Evolutionary conservation across 2,329 filamentous ascomycete genomes (phyloP).

Genomic region (Mycocentrospora acerina): DNA sequence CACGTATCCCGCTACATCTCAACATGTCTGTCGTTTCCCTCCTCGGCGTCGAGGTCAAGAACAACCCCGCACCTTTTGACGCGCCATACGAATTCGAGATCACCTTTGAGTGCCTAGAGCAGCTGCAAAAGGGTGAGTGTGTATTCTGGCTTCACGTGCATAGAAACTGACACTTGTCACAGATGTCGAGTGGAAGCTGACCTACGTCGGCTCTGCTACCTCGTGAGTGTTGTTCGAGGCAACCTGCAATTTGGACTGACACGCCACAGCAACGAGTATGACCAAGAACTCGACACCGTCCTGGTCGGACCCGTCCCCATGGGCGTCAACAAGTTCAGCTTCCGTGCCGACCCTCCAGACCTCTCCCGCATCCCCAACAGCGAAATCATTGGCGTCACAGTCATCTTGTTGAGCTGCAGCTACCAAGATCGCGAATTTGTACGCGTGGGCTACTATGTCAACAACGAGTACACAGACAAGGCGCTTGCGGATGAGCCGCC

Average conservation of each 20-base stretch:
- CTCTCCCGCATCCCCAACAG: slow-evolving; percentile 87
- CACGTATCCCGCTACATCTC: slow-evolving; percentile 16
- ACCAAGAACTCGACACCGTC: slow-evolving; percentile 96
- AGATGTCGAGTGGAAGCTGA: slow-evolving; percentile 99
- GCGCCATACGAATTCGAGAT: slow-evolving; percentile 97
- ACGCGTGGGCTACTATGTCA: slow-evolving; percentile 98
- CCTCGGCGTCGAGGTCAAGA: slow-evolving; percentile 90
- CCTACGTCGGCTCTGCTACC: slow-evolving; percentile 96
- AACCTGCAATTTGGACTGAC: slow-evolving; percentile 11
- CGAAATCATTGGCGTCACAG: slow-evolving; percentile 95
- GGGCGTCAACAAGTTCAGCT: slow-evolving; percentile 97
- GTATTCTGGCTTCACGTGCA: neutral
- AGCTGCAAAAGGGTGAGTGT: slow-evolving; percentile 80
- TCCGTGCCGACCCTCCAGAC: slow-evolving; percentile 91
- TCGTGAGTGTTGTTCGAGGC: slow-evolving; percentile 63
- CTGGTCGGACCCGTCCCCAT: slow-evolving; percentile 97
- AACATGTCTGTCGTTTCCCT: slow-evolving; percentile 95
- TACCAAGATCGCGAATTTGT: slow-evolving; percentile 98
- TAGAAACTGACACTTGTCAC: slow-evolving; percentile 18
- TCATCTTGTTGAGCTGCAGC: slow-evolving; percentile 92
- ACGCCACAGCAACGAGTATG: slow-evolving; percentile 76
- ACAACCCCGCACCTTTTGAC: slow-evolving; percentile 94
- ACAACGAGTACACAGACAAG: slow-evolving; percentile 96
- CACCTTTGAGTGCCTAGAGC: slow-evolving; percentile 96
- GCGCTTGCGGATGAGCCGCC: slow-evolving; percentile 88